A percentile compares a stretch with the other conserved stretches of the same genome.
phyloP scores from a whole-genome alignment of 768 basidiomycete species.

The Boletus bicolor region DNA sequence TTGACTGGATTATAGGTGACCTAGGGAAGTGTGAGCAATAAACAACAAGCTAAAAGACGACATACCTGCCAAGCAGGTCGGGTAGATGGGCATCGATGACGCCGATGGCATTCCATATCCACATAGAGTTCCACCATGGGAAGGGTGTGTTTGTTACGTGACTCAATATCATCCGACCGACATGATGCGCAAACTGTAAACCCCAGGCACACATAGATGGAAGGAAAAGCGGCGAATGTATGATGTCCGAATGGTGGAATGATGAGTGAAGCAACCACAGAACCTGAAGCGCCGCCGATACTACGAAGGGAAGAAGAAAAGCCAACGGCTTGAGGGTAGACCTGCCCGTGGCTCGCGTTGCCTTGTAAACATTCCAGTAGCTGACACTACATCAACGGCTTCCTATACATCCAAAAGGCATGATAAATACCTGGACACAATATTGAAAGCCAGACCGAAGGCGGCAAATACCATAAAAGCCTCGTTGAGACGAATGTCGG shows the following conservation, averaged over 20 bases:
- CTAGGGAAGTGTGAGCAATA: conserved; percentile 32
- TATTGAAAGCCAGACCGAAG: conserved; percentile 74
- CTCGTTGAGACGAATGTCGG: conserved; percentile 77
- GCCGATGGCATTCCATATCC: conserved; percentile 75
- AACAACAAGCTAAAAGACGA: conserved; percentile 1
- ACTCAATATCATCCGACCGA: conserved; percentile 88
- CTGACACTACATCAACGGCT: conserved; percentile 35
- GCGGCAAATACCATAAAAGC: conserved; percentile 81
- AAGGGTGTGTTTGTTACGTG: conserved; percentile 84
- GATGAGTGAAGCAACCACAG: conserved; percentile 77
- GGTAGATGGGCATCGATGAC: conserved; percentile 83
- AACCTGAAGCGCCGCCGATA: conserved; percentile 68
- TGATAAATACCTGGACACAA: conserved; percentile 54
- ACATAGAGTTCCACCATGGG: conserved; percentile 85
- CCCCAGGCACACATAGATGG: conserved; percentile 94
- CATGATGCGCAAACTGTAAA: conserved; percentile 85
- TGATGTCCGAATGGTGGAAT: conserved; percentile 57
- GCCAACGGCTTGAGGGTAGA: conserved; percentile 56
- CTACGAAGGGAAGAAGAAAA: conserved; percentile 75
- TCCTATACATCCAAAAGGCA: not conserved
- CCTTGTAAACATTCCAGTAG: conserved; percentile 77
- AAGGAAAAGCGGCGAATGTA: conserved; percentile 74
- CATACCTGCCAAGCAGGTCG: conserved; percentile 62
- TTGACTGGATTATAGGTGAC: conserved; percentile 72
- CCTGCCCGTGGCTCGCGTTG: conserved; percentile 42